Evolutionary conservation across 768 basidiomycete genomes (phyloP), one percentile per base, ranked within the genome.

Genomic region (Calvatia gigantea): DNA sequence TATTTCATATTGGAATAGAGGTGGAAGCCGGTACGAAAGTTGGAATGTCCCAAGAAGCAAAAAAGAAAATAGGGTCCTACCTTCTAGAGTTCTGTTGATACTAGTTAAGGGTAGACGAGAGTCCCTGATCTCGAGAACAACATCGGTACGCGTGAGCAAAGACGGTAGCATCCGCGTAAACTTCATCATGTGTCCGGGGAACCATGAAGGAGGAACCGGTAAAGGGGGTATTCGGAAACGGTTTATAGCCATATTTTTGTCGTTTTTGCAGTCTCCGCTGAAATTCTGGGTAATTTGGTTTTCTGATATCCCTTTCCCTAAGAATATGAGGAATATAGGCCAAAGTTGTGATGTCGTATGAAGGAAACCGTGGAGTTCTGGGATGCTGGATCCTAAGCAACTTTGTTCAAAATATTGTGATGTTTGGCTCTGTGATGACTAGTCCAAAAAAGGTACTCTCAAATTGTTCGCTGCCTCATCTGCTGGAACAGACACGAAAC

Each of bases 111-210:
- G 96, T 51, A 98, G 77, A 28, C 96, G 84, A 11, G 94, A 85
- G 73, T 99, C 96, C 65, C 96, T 81, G 27, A 95, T 85, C 74
- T 99, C 96, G 59, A 99, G 86, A 48, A 98, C 91, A 53, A 98
- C 85, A 65, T 94, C 89, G 31, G 91, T 92, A 58, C 85, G 85
- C 29, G 85, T 82, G 38, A 98, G 80, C 56, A 94, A 74, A 17
- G 79, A 73, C 17, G 93, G 91, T 39, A 97, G 75, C 67, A 82
- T 81, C 58, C 85, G 80, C 39, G 86, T 81, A 67, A 96, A 96
- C 64, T 85, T 83, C 71, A 84, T 87, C 94, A 97, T 98, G 71
- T 98, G 94, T 31, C 94, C 94, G 23, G 92, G 92, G 73, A 87
- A 96, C 94, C 94, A 97, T 78, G 94, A 94, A 49, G 88, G 87